Evolutionary conservation across 73 alveolate genomes (phyloP).

Genomic region (Paramecium tetraurelia): DNA sequence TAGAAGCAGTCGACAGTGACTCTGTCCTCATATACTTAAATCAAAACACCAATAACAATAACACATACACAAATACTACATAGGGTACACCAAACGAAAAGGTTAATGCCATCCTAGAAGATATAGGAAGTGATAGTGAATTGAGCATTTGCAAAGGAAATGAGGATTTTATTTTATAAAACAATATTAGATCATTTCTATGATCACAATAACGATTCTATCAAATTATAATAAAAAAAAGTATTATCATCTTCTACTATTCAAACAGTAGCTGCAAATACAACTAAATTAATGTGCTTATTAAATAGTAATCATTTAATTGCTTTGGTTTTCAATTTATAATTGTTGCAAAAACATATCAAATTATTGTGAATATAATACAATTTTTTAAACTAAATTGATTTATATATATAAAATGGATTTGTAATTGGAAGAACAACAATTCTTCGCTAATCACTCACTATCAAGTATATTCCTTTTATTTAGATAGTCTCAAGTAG

Average conservation of each 20-base stretch:
- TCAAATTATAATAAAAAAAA: neutral
- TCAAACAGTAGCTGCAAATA: neutral
- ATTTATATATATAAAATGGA: neutral
- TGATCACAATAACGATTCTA: neutral
- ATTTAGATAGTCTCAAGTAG: conserved; percentile 14
- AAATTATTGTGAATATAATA: neutral
- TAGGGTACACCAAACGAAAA: neutral
- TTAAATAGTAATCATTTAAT: neutral
- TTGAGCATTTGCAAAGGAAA: neutral
- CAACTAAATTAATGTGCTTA: neutral
- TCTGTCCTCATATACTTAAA: neutral
- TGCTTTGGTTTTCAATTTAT: neutral
- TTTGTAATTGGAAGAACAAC: neutral
- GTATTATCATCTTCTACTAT: neutral
- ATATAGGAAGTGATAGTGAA: conserved; percentile 22
- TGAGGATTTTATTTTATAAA: neutral
- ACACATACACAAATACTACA: neutral
- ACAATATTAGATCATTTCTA: neutral
- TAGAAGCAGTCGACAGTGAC: neutral
- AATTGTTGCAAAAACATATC: neutral
- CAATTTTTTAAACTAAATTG: neutral
- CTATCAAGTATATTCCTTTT: neutral
- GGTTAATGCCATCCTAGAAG: neutral
- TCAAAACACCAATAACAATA: neutral
- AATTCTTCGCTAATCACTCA: neutral